These are phyloP conservation scores for Asterella californica DNA, from an alignment of 225 moss, liverwort and hornwort species.

Conservation along the genomic window DNA sequence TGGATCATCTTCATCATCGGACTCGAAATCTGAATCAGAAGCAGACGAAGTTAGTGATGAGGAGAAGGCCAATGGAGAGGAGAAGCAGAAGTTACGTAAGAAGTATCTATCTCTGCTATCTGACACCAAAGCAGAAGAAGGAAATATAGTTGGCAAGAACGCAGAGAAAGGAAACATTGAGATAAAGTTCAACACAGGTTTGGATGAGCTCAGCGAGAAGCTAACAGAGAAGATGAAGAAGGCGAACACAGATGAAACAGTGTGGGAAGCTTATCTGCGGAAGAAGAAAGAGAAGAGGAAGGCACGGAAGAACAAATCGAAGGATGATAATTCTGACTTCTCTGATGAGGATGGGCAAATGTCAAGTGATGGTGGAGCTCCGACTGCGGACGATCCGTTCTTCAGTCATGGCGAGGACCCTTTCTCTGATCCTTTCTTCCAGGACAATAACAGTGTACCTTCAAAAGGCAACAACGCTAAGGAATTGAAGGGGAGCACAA, in stretches of 20 bases:
- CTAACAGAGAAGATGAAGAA: conserved; percentile 65
- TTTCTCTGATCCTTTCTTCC: conserved; percentile 65
- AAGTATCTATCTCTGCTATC: conserved; percentile 75
- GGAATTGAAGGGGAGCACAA: conserved; percentile 34
- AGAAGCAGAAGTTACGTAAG: conserved; percentile 47
- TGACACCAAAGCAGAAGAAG: conserved; percentile 33
- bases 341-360: conserved; percentile 55
- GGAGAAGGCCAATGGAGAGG: conserved; percentile 25
- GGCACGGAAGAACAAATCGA: conserved; percentile 58
- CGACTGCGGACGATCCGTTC: conserved; percentile 45
- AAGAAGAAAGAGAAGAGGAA: conserved; percentile 91
- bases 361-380: conserved; percentile 25
- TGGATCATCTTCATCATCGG: conserved; percentile 54
- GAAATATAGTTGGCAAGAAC: conserved; percentile 46
- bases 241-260: conserved; percentile 70
- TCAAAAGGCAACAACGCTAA: conserved; percentile 34
- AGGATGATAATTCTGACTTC: conserved; percentile 47
- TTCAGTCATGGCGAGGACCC: conserved; percentile 52
- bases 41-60: conserved; percentile 35
- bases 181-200: conserved; percentile 89
- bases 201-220: conserved; percentile 83
- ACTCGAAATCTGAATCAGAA: conserved; percentile 43
- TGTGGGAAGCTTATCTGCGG: conserved; percentile 88
- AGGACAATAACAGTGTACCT: conserved; percentile 42
- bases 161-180: conserved; percentile 78